Evolutionary conservation across 345 rosid species (phyloP).

Genomic region (Microthlaspi erraticum): DNA sequence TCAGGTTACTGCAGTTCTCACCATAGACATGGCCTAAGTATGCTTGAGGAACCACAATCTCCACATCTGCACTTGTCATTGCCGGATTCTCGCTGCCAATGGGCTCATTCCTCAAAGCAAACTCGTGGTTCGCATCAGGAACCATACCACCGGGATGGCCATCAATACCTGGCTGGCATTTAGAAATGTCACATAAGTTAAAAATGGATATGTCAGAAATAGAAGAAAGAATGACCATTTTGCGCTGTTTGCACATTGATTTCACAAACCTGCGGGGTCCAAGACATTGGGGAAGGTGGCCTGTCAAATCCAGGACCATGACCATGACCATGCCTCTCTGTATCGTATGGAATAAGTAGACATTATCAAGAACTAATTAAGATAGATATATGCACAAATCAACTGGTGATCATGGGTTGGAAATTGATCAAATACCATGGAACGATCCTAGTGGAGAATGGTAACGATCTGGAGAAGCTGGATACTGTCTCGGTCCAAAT

Average conservation of each 20-base stretch:
- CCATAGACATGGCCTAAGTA: slow-evolving; percentile 69
- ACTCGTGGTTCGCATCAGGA: slow-evolving; percentile 58
- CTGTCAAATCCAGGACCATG: slow-evolving; percentile 74
- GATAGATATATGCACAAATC: slow-evolving; percentile 44
- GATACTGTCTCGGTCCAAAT: slow-evolving; percentile 69
- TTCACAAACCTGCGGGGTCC: slow-evolving; percentile 69
- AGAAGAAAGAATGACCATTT: background rate
- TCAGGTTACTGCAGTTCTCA: slow-evolving; percentile 63
- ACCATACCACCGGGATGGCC: slow-evolving; percentile 59
- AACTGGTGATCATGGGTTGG: slow-evolving; percentile 51
- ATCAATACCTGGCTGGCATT: slow-evolving; percentile 52
- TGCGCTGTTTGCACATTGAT: background rate
- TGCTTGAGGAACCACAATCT: slow-evolving; percentile 67
- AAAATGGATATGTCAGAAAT: slow-evolving; percentile 2
- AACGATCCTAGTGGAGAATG: slow-evolving; percentile 61
- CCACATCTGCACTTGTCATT: slow-evolving; percentile 54
- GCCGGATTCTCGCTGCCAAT: slow-evolving; percentile 60
- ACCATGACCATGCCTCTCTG: slow-evolving; percentile 69
- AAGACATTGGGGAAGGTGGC: slow-evolving; percentile 74
- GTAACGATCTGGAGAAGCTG: slow-evolving; percentile 64
- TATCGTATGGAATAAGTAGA: slow-evolving; percentile 46
- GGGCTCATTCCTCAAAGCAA: slow-evolving; percentile 57
- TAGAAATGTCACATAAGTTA: slow-evolving; percentile 1
- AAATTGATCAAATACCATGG: slow-evolving; percentile 55
- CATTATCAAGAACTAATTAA: slow-evolving; percentile 40